These are phyloP conservation scores for Cytospora schulzeri DNA, from an alignment of 2,329 filamentous ascomycete species.

Conservation along the genomic window DNA sequence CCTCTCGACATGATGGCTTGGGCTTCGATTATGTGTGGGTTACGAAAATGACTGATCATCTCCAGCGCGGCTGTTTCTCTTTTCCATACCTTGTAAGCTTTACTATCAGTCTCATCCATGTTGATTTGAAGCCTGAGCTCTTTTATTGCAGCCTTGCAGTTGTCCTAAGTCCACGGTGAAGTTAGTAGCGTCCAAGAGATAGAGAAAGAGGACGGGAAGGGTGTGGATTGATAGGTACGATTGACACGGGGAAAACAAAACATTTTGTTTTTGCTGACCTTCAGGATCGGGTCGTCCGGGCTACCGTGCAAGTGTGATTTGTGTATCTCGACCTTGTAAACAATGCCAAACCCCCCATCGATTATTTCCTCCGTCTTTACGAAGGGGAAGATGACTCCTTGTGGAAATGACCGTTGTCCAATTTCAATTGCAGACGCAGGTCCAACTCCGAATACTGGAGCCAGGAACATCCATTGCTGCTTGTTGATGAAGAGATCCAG, in stretches of 20 bases:
- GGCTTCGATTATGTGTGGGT: conserved; percentile 3
- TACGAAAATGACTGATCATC: not conserved
- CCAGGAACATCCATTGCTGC: not conserved
- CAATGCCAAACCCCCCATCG: not conserved
- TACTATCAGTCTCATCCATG: too few relatives aligned
- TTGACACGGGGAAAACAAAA: not conserved
- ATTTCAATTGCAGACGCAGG: not conserved
- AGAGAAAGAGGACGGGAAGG: not conserved
- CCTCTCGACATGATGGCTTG: conserved; percentile 6
- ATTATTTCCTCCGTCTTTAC: not conserved
- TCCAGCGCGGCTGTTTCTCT: not conserved
- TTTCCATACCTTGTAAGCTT: not conserved
- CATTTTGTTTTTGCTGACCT: not conserved
- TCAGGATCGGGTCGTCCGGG: not conserved
- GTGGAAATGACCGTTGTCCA: too few relatives aligned
- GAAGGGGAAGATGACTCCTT: not conserved
- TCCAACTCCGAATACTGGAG: not conserved
- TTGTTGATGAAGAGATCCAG: not conserved
- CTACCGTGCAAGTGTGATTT: not conserved
- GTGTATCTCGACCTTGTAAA: conserved; percentile 1
- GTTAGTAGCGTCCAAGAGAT: not conserved
- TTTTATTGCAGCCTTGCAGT: conserved; percentile 1
- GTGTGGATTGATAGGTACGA: not conserved
- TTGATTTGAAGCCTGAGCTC: not conserved
- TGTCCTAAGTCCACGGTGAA: not conserved